Evolutionary conservation across 2,329 filamentous ascomycete genomes (phyloP), one percentile per base, ranked within the genome.

Genomic region (Epichloe uncinata): DNA sequence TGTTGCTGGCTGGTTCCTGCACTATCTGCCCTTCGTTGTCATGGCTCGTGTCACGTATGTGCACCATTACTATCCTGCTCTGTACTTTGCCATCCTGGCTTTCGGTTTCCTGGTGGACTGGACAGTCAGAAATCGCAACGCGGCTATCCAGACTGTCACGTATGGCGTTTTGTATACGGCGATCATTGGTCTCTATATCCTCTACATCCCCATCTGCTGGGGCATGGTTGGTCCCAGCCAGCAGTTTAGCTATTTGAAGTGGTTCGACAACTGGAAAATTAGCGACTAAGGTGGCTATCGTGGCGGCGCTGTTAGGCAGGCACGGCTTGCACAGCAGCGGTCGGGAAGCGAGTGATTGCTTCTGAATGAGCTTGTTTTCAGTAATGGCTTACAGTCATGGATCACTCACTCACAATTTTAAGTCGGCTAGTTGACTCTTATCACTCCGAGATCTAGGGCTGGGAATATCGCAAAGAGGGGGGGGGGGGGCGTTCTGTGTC

Each of bases 21-120:
- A 98, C 71, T 98, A 96, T 66, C 71, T 95, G 54, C 93, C 93
- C 1, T 98, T 97, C 69, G 80, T 95, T 61, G 81, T 93, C 63
- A 98, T 98, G 94, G 93, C 89, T 11, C 87, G 93, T 75, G 93
- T 98, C 53, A 98, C 93, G 15, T 98, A 98, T 63, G 93, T 98
- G 49, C 93, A 98, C 68, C 93, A 98, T 73, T 98, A 98, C 75
- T 98, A 97, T 68, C 93, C 93, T 11, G 93, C 93, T 9, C 79
- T 98, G 11, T 98, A 97, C 74, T 98, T 97, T 66, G 90, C 93
- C 60, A 95, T 98, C 56, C 73, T 98, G 43, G 81, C 79, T 15
- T 81, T 90, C 54, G 91, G 90, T 49, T 98, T 98, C 76, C 78
- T 89, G 57, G 70, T 86, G 50, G 89, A 97, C 67, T 97, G 87